Percentiles rank a stretch among this genome's conserved stretches.
Conservation (phyloP, 106 monocot genomes). For the Triglochin maritima region DNA sequence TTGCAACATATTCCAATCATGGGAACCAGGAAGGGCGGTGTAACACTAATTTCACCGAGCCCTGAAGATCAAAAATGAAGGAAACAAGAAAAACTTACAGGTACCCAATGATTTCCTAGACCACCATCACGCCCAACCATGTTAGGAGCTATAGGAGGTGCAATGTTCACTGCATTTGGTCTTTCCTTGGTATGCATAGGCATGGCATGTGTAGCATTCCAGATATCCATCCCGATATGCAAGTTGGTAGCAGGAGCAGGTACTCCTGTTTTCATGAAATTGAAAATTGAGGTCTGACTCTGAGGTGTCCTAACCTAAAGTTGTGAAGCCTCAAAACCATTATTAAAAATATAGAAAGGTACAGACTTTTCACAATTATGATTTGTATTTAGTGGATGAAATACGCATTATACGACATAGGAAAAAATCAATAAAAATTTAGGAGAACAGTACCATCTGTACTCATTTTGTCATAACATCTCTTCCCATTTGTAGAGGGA, state of each 20-base stretch:
- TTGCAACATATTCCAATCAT: neutral
- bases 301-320: neutral
- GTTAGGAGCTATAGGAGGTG: slow-evolving; percentile 6
- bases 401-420: too few species aligned
- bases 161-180: slow-evolving; percentile 2
- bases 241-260: slow-evolving; percentile 10
- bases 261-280: neutral
- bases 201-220: slow-evolving; percentile 8
- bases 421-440: neutral
- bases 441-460: neutral
- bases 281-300: neutral
- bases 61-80: neutral
- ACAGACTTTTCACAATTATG: neutral
- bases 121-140: slow-evolving; percentile 3
- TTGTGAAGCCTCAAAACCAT: neutral
- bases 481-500: neutral
- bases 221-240: slow-evolving; percentile 16
- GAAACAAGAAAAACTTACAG: slow-evolving; percentile 1
- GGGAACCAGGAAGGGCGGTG: neutral
- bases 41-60: neutral
- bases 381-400: too few species aligned
- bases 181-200: slow-evolving; percentile 1
- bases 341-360: too few species aligned
- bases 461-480: slow-evolving; percentile 3
- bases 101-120: slow-evolving; percentile 6